Evolutionary conservation across 116 monocot genomes (phyloP).

Genomic region (Zostera marina): DNA sequence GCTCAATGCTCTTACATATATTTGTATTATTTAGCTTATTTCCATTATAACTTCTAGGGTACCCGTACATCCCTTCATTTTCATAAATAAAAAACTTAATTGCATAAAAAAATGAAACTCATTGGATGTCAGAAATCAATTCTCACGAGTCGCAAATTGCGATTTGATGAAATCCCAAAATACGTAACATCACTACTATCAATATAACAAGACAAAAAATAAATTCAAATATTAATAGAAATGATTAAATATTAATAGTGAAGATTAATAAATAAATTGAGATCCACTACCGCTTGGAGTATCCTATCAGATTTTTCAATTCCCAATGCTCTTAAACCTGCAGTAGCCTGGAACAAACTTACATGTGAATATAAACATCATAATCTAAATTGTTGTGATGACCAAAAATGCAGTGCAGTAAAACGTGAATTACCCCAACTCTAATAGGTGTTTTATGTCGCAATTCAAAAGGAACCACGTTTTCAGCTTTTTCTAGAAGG

Average conservation of each 20-base stretch:
- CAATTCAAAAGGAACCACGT: slow-evolving; percentile 42
- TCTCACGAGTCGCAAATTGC: no score
- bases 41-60: no score
- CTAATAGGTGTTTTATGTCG: slow-evolving; percentile 51
- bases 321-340: slow-evolving; percentile 78
- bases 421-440: slow-evolving; percentile 58
- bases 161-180: no score
- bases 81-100: no score
- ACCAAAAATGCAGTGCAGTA: background rate
- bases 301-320: slow-evolving; percentile 56
- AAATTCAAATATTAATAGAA: background rate
- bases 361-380: slow-evolving; percentile 1
- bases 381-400: background rate
- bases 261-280: background rate
- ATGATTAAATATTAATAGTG: background rate
- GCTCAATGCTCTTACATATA: no score
- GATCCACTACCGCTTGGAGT: slow-evolving; percentile 48
- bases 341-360: slow-evolving; percentile 48
- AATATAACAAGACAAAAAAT: no score
- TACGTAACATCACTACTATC: no score
- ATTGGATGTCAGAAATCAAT: no score
- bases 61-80: no score
- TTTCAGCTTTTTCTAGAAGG: slow-evolving; percentile 66
- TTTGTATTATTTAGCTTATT: no score
- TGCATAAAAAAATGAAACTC: no score